Base-by-base conservation (phyloP, 352 stramenopile species). In the Phytophthora tubulina region DNA sequence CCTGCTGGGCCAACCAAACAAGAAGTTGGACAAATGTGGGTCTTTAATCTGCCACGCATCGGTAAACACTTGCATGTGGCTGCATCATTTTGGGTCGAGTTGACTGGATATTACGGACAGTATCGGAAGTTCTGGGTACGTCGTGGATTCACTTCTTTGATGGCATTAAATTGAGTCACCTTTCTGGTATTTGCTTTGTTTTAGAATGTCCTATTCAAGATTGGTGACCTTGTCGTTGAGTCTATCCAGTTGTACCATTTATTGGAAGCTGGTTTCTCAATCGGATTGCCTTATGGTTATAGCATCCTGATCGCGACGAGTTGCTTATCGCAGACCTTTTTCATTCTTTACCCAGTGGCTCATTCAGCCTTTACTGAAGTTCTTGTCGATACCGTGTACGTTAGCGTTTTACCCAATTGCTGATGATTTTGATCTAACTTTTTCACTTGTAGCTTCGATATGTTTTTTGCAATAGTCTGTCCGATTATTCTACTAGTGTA, bases 371-470 rank as follows among this genome's bases (percentile, higher is more conserved):
- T 79, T 30, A 55, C 62, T 0, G 67, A 79, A 51, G 58, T 79
- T 1, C 44, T 79, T 6, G 49, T 73, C 2, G 72, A 75, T 27
- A 73, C 67, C 1, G 30, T 79, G 67, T 75, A 73, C 27, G 72
- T 27, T 27, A 21, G 21, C 21, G 21, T 27, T 27, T 27, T 27
- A 27, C 21, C 21, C 21, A 27, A 27, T 27, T 27, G 21, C 21
- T 27, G 21, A 27, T 27, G 21, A 27, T 45, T 17, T 49, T 49
- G 7, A 39, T 3, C 14, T 51, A 27, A 27, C 33, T n/a, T 14
- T 32, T 41, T 15, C 30, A 13, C 5, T 49, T 15, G 21, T 14
- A 73, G 69, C 0, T 76, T 76, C 15, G 66, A 78, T n/a, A 74
- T 75, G 66, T 21, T 61, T 4, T 75, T 78, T 32, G 66, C 71